Conservation (phyloP, 2,329 filamentous ascomycete genomes). For the Chrysoporthe deuterocubensis region DNA sequence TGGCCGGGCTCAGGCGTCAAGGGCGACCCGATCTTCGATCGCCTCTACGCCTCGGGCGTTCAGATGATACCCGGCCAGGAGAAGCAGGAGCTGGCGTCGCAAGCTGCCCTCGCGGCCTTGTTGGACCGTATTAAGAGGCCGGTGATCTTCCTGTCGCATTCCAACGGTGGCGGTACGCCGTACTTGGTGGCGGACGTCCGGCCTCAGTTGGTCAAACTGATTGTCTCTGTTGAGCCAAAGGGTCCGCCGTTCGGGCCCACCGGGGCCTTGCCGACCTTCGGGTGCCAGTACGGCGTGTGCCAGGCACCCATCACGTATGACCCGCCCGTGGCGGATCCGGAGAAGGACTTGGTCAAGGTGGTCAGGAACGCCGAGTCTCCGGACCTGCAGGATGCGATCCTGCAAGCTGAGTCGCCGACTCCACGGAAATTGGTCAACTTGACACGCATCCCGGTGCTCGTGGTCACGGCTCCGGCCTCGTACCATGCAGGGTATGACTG, state of each 20-base stretch:
- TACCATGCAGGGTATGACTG: conserved; percentile 53
- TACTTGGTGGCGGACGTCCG: conserved; percentile 54
- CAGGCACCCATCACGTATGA: conserved; percentile 11
- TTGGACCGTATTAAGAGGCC: conserved; percentile 19
- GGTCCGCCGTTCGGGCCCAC: conserved; percentile 51
- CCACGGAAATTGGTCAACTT: conserved; percentile 45
- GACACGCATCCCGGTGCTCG: conserved; percentile 39
- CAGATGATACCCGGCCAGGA: conserved; percentile 38
- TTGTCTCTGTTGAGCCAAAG: conserved; percentile 56
- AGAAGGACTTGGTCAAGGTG: background rate
- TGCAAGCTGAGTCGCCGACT: conserved; percentile 42
- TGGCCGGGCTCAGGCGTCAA: conserved; percentile 46
- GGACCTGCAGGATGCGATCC: conserved; percentile 20
- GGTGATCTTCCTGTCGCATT: conserved; percentile 53
- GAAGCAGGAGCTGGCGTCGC: conserved; percentile 37
- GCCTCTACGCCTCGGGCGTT: conserved; percentile 49
- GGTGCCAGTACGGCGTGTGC: conserved; percentile 1
- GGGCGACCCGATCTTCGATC: conserved; percentile 53
- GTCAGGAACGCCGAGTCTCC: background rate
- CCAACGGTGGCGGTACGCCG: conserved; percentile 49
- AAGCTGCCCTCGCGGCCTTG: conserved; percentile 26
- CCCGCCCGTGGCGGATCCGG: conserved; percentile 1
- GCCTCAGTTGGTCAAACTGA: conserved; percentile 51
- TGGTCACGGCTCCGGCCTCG: conserved; percentile 48
- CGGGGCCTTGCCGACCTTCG: background rate